Evolutionary conservation across 768 basidiomycete species (phyloP).

Genomic region (Hericium alpestre): DNA sequence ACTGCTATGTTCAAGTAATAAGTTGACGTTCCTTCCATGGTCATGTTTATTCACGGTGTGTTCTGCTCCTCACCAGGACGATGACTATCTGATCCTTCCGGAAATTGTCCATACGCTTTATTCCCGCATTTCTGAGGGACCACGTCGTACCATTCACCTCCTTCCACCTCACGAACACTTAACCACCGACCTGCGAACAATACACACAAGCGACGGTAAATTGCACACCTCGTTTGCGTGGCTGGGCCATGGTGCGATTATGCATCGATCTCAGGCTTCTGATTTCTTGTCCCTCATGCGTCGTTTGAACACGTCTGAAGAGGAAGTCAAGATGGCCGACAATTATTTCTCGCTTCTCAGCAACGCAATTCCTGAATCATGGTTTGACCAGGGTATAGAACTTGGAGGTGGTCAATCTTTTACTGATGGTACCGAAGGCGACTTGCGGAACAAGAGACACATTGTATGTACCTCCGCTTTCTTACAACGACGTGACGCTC

Average conservation of each 20-base stretch:
- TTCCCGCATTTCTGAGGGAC: constrained; percentile 23
- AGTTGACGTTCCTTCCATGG: not conserved
- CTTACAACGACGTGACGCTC: not conserved
- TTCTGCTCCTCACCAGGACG: constrained; percentile 35
- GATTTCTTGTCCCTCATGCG: constrained; percentile 41
- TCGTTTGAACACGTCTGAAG: constrained; percentile 31
- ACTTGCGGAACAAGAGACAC: constrained; percentile 44
- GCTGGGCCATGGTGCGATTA: constrained; percentile 54
- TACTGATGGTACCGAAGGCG: constrained; percentile 48
- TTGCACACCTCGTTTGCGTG: constrained; percentile 53
- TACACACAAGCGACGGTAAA: constrained; percentile 21
- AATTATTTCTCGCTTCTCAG: constrained; percentile 55
- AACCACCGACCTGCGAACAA: constrained; percentile 38
- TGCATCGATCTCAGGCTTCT: constrained; percentile 31
- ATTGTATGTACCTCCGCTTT: constrained; percentile 33
- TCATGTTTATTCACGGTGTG: not conserved
- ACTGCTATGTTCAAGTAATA: constrained; percentile 54
- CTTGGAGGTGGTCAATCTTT: constrained; percentile 53
- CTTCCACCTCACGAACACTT: constrained; percentile 55
- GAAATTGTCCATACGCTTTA: constrained; percentile 45
- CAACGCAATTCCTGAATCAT: constrained; percentile 46
- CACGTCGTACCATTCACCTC: constrained; percentile 32
- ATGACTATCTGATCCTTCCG: constrained; percentile 54
- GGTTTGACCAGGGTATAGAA: constrained; percentile 55
- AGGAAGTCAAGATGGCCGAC: constrained; percentile 56